Percentiles rank a stretch among this genome's conserved stretches.
These are phyloP conservation scores for Pleoardoris graminearum DNA, from an alignment of 2,329 filamentous ascomycete species.

Conservation along the genomic window DNA sequence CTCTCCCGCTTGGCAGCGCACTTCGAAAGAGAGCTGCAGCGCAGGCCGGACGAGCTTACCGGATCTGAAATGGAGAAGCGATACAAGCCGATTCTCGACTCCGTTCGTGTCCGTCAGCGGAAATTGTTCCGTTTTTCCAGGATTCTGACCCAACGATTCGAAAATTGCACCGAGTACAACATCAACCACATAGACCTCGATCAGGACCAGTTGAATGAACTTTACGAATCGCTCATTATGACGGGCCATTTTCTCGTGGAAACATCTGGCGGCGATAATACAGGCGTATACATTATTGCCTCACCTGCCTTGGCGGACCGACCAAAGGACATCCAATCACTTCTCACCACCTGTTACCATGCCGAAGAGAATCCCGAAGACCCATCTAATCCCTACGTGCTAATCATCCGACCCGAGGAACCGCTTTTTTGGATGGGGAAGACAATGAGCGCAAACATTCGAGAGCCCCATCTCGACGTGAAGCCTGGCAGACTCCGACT, in stretches of 20 bases:
- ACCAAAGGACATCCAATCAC: conserved; percentile 78
- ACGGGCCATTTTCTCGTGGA: conserved; percentile 88
- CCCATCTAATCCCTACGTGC: conserved; percentile 76
- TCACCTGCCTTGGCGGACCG: conserved; percentile 77
- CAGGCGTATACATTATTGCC: conserved; percentile 78
- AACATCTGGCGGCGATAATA: conserved; percentile 67
- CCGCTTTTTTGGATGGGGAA: conserved; percentile 80
- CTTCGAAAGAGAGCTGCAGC: conserved; percentile 88
- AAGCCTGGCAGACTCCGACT: conserved; percentile 84
- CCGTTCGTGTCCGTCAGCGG: conserved; percentile 90
- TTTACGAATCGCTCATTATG: conserved; percentile 78
- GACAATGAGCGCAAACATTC: conserved; percentile 69
- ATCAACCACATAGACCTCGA: conserved; percentile 73
- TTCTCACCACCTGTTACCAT: conserved; percentile 79
- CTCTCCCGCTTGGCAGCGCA: conserved; percentile 84
- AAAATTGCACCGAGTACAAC: conserved; percentile 95
- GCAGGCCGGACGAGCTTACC: conserved; percentile 79
- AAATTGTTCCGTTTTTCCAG: conserved; percentile 96
- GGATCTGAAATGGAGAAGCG: conserved; percentile 88
- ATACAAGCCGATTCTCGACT: conserved; percentile 94
- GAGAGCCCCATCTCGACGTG: conserved; percentile 80
- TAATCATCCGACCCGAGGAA: conserved; percentile 82
- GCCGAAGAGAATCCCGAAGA: conserved; percentile 72
- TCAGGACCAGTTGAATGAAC: conserved; percentile 69
- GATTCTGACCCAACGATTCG: conserved; percentile 88